phyloP scores from a whole-genome alignment of 2,329 filamentous ascomycete species.

The Fonsecaea monophora region DNA sequence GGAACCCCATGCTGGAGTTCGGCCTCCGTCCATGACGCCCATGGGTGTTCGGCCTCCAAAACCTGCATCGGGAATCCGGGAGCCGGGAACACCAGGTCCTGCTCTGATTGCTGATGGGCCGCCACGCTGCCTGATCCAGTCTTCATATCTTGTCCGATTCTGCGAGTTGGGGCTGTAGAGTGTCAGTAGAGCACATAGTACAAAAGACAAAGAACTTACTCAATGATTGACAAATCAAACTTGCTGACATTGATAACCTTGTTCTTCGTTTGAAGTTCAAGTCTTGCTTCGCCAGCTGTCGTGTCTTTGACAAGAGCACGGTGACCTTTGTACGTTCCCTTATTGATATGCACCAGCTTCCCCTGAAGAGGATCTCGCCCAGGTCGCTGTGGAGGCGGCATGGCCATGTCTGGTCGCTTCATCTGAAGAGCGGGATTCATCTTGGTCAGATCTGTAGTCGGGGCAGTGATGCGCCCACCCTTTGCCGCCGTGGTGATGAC shows the following conservation, averaged over 20 bases:
- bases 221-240: slow-evolving; percentile 81
- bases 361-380: slow-evolving; percentile 85
- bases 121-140: slow-evolving; percentile 37
- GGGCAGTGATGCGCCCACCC: slow-evolving; percentile 73
- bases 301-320: slow-evolving; percentile 96
- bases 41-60: slow-evolving; percentile 74
- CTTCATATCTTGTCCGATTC: slow-evolving; percentile 37
- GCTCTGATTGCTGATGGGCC: slow-evolving; percentile 35
- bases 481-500: slow-evolving; percentile 94
- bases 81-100: slow-evolving; percentile 44
- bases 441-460: slow-evolving; percentile 79
- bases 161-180: slow-evolving; percentile 33
- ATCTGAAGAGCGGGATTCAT: slow-evolving; percentile 83
- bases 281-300: slow-evolving; percentile 81
- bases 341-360: slow-evolving; percentile 87
- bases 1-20: slow-evolving; percentile 78
- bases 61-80: slow-evolving; percentile 58
- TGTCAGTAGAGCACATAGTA: slow-evolving; percentile 35
- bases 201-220: slow-evolving; percentile 59
- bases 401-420: slow-evolving; percentile 53
- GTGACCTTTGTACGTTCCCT: slow-evolving; percentile 88
- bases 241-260: slow-evolving; percentile 88
- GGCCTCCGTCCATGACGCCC: slow-evolving; percentile 64
- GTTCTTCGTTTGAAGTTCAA: slow-evolving; percentile 92
- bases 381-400: slow-evolving; percentile 73